Conservation (phyloP, 352 stramenopile species). For the Pythium scleroteichum region DNA sequence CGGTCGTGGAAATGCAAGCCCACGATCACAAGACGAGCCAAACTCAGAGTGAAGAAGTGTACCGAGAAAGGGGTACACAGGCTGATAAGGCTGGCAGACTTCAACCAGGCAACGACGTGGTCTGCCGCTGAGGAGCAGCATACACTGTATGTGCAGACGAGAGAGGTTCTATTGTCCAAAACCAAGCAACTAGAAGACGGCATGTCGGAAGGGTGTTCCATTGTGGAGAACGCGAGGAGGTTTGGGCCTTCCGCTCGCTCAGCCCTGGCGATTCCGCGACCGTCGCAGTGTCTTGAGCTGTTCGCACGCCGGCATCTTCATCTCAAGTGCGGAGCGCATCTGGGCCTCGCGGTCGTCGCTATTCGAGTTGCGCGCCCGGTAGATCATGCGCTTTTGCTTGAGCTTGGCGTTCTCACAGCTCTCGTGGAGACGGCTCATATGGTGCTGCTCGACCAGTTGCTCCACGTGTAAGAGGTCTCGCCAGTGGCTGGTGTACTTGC, state of each 20-base stretch:
- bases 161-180: constrained; percentile 8
- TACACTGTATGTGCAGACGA: constrained; percentile 1
- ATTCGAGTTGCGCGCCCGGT: constrained; percentile 76
- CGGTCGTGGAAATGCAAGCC: constrained; percentile 8
- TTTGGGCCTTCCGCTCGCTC: not conserved
- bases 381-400: constrained; percentile 88
- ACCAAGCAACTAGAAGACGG: not conserved
- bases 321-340: constrained; percentile 78
- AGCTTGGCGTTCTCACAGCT: constrained; percentile 81
- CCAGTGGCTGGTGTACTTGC: constrained; percentile 86
- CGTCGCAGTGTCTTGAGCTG: constrained; percentile 69
- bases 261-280: constrained; percentile 53
- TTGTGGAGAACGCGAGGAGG: not conserved
- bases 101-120: constrained; percentile 12
- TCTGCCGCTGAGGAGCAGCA: too few species aligned
- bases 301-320: constrained; percentile 86
- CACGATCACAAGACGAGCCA: constrained; percentile 8
- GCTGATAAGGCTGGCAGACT: not conserved
- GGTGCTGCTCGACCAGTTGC: constrained; percentile 85
- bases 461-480: constrained; percentile 81
- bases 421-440: constrained; percentile 70
- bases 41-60: constrained; percentile 12
- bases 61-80: constrained; percentile 25
- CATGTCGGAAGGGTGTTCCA: too few species aligned
- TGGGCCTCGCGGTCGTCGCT: constrained; percentile 72